These are phyloP conservation scores for Maudiozyma barnettii DNA, from an alignment of 805 yeast species.

Conservation along the genomic window DNA sequence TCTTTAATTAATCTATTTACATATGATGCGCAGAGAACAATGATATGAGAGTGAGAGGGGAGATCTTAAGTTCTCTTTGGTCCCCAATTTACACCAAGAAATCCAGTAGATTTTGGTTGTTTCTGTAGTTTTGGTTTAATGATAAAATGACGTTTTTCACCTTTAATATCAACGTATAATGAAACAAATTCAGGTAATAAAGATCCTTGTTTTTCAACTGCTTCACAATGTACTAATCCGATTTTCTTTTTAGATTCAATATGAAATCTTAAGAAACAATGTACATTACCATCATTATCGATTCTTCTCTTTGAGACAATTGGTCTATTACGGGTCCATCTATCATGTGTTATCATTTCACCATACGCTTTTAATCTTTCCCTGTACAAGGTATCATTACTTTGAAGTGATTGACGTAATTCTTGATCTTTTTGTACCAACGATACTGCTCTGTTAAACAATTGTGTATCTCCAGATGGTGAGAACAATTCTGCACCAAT, in stretches of 20 bases:
- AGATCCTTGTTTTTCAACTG: conserved; percentile 51
- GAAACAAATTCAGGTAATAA: conserved; percentile 62
- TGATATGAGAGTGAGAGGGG: background rate
- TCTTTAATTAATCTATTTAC: background rate
- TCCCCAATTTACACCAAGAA: conserved; percentile 83
- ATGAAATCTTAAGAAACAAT: conserved; percentile 74
- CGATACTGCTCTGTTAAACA: conserved; percentile 78
- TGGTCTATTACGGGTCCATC: conserved; percentile 86
- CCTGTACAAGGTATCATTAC: conserved; percentile 35
- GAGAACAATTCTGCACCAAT: conserved; percentile 71
- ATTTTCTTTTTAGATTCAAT: conserved; percentile 60
- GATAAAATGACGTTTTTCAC: conserved; percentile 56
- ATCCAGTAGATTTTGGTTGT: conserved; percentile 41
- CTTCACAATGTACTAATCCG: conserved; percentile 74
- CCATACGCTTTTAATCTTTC: conserved; percentile 77
- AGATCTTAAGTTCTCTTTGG: conserved; percentile 42
- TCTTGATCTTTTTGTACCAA: conserved; percentile 58
- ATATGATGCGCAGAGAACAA: background rate
- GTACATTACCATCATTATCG: conserved; percentile 73
- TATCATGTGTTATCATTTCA: conserved; percentile 51
- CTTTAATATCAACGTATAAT: conserved; percentile 68
- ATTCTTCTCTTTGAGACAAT: conserved; percentile 52
- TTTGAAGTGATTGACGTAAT: conserved; percentile 49
- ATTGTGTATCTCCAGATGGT: conserved; percentile 86
- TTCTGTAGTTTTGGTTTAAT: conserved; percentile 52